Base-by-base conservation (phyloP, 2,329 filamentous ascomycete genomes). In the Moelleriella libera region DNA sequence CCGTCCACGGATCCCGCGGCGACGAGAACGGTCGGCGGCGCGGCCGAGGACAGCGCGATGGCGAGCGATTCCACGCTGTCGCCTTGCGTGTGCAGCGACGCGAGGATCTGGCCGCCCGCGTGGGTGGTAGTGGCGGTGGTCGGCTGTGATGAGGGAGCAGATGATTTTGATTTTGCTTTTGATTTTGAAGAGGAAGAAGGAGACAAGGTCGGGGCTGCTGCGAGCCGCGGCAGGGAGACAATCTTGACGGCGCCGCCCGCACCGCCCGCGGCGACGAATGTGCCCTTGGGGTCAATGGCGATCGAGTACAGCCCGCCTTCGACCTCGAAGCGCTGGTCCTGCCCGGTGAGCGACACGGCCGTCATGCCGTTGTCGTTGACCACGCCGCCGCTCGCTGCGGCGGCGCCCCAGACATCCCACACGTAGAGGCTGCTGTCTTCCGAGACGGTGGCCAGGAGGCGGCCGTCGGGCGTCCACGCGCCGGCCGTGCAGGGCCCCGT, bases 251-350 rank as follows among this genome's bases (percentile, higher is more conserved):
- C 76, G 30, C 92, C 92, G 49, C 83, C 86, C 1, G 88, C 89
- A 50, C 92, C 92, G 48, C 92, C 92, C 1, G 88, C 86, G 0
- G 87, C 90, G 1, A 88, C 80, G 52, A 94, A 83, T 0, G 83
- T 71, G 40, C 87, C 85, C 12, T 78, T 80, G 0, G 89, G 88
- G 5, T 90, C 83, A 53, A 96, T 71, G 14, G 86, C 88, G 37
- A 96, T 78, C 40, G 84, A 88, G 74, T 88, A 97, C 1, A 98
- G 72, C 1, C 92, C 92, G 29, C 90, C 92, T 49, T 95, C 86
- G 45, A 97, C 85, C 32, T 79, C 81, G 68, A 98, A 98, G 44
- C 92, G 82, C 69, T 94, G 86, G 66, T 98, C 92, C 11, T 79
- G 74, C 0, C 75, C 76, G 2, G 85, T 95, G 43, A 96, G 72